Percentiles rank a stretch among this genome's conserved stretches.
These are phyloP conservation scores for Umbelopsis vinacea DNA, from an alignment of 192 early-diverging fungal species.

Conservation along the genomic window DNA sequence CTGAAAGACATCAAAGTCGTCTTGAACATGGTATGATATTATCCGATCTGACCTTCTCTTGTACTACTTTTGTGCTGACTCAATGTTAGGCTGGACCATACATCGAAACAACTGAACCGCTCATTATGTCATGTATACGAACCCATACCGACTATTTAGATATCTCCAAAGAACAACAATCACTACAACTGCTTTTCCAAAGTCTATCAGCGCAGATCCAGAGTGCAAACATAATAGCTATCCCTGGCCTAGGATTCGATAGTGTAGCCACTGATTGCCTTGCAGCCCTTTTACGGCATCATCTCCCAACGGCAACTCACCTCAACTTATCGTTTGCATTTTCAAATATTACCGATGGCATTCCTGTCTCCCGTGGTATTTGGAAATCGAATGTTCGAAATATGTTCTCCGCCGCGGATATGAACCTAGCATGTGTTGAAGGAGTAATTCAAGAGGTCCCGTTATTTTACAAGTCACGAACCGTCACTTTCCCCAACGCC, in stretches of 20 bases:
- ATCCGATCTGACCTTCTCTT: neutral
- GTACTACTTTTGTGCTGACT: neutral
- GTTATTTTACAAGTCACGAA: conserved; percentile 16
- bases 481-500: conserved; percentile 10
- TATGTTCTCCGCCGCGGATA: conserved; percentile 15
- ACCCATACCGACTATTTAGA: conserved; percentile 6
- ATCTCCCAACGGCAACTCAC: conserved; percentile 9
- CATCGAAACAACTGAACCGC: neutral
- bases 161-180: conserved; percentile 19
- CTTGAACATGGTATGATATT: conserved; percentile 9
- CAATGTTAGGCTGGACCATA: conserved; percentile 13
- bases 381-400: conserved; percentile 13
- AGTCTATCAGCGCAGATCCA: neutral
- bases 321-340: conserved; percentile 18
- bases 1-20: neutral
- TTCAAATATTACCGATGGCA: conserved; percentile 2
- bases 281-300: neutral
- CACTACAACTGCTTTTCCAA: neutral
- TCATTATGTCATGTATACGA: conserved; percentile 5
- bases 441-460: neutral
- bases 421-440: conserved; percentile 1
- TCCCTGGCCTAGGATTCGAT: conserved; percentile 10
- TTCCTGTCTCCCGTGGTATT: conserved; percentile 13
- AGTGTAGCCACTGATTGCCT: conserved; percentile 17
- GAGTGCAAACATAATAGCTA: neutral